Percentiles rank a stretch among this genome's conserved stretches.
Conservation (phyloP, 306 rosid species). For the Clitoria ternatea region DNA sequence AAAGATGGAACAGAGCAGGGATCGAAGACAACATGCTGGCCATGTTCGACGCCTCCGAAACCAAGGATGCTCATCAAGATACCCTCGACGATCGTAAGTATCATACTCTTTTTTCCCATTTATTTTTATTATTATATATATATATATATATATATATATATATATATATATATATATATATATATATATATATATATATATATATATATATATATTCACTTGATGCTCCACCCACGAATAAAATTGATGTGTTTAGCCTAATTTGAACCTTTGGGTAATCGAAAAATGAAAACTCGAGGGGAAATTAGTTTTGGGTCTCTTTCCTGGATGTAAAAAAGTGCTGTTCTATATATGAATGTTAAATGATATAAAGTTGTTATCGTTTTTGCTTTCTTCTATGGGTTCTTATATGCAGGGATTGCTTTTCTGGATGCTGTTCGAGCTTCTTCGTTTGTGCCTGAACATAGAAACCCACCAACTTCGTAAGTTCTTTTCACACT, state of each 20-base stretch:
- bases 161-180: slow-evolving; percentile 24
- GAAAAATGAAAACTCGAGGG: not conserved
- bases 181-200: slow-evolving; percentile 24
- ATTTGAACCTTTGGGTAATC: not conserved
- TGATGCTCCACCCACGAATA: not conserved
- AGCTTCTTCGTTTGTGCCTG: slow-evolving; percentile 53
- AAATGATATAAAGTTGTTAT: not conserved
- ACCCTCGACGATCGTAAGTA: slow-evolving; percentile 63
- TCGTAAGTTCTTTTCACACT: slow-evolving; percentile 28
- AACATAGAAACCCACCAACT: slow-evolving; percentile 49
- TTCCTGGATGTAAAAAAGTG: not conserved
- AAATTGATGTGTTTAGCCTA: not conserved
- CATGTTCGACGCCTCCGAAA: slow-evolving; percentile 55
- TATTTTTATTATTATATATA: not conserved
- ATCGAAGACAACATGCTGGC: slow-evolving; percentile 70
- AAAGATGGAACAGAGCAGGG: slow-evolving; percentile 34
- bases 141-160: slow-evolving; percentile 21
- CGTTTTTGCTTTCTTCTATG: not conserved
- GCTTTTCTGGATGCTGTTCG: slow-evolving; percentile 81
- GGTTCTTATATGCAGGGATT: slow-evolving; percentile 41
- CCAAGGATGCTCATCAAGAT: slow-evolving; percentile 53
- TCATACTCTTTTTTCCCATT: not conserved
- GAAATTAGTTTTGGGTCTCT: not conserved
- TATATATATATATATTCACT: no score
- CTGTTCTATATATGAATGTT: not conserved